Conservation (phyloP, 768 basidiomycete genomes). For the Hypholoma sublateritium region DNA sequence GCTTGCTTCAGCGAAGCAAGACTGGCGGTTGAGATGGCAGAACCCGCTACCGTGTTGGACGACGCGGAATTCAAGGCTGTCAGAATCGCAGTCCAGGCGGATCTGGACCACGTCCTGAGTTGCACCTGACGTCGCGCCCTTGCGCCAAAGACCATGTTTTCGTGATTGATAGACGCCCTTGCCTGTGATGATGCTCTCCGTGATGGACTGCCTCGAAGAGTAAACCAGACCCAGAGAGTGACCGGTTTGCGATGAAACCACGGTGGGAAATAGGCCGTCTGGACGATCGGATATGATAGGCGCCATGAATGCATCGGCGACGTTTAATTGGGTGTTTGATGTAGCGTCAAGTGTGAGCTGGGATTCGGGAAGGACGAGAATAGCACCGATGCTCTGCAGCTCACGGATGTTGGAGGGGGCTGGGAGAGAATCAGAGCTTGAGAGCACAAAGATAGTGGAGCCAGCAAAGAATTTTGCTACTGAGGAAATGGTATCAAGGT, state of each 20-base stretch:
- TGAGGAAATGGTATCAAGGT: slow-evolving; percentile 75
- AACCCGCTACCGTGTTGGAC: slow-evolving; percentile 90
- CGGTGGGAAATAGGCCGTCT: slow-evolving; percentile 91
- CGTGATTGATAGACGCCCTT: slow-evolving; percentile 96
- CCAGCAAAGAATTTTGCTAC: slow-evolving; percentile 72
- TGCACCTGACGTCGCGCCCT: slow-evolving; percentile 95
- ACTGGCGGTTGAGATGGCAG: slow-evolving; percentile 84
- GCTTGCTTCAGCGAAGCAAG: slow-evolving; percentile 85
- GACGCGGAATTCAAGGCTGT: slow-evolving; percentile 89
- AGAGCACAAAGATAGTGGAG: slow-evolving; percentile 62
- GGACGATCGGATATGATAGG: slow-evolving; percentile 80
- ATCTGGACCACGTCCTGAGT: slow-evolving; percentile 86
- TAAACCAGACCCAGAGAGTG: slow-evolving; percentile 91
- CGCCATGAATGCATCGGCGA: slow-evolving; percentile 86
- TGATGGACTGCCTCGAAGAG: slow-evolving; percentile 84
- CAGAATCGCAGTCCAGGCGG: slow-evolving; percentile 87
- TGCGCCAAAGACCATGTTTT: slow-evolving; percentile 94
- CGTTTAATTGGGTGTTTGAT: slow-evolving; percentile 59
- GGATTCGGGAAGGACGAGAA: slow-evolving; percentile 69
- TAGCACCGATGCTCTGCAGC: slow-evolving; percentile 56
- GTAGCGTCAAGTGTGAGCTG: slow-evolving; percentile 62
- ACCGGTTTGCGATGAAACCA: slow-evolving; percentile 80
- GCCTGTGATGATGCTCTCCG: slow-evolving; percentile 83
- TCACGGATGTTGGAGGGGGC: slow-evolving; percentile 61
- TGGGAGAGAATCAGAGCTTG: slow-evolving; percentile 47